A percentile compares a stretch with the other conserved stretches of the same genome.
Conservation (phyloP, 2,329 filamentous ascomycete species). For the Hortaea werneckii region DNA sequence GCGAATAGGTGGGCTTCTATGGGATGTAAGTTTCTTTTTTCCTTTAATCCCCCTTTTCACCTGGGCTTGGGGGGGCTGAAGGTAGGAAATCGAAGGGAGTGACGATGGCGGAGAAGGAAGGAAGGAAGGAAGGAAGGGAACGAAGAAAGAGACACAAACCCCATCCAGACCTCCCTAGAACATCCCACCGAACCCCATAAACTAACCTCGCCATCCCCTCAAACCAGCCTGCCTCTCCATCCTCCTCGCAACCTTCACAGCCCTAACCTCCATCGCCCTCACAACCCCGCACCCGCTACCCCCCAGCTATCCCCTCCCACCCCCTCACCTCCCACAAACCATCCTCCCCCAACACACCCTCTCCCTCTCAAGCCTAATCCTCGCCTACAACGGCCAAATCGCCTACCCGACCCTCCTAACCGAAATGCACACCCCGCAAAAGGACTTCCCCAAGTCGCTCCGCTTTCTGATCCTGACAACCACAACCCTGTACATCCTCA, state of each 20-base stretch:
- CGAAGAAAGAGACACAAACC: not conserved
- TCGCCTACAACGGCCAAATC: slow-evolving; percentile 55
- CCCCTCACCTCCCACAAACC: slow-evolving; percentile 26
- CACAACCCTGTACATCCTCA: slow-evolving; percentile 51
- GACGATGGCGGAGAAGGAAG: too few species aligned
- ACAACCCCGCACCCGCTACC: slow-evolving; percentile 28
- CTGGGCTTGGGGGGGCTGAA: too few species aligned
- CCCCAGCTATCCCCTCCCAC: slow-evolving; percentile 28
- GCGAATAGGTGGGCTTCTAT: slow-evolving; percentile 54
- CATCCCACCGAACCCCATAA: not conserved
- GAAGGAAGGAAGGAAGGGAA: too few species aligned
- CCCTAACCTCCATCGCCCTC: slow-evolving; percentile 55
- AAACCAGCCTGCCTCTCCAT: slow-evolving; percentile 51
- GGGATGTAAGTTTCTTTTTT: slow-evolving; percentile 44
- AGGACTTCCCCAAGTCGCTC: slow-evolving; percentile 53
- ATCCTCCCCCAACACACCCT: slow-evolving; percentile 42
- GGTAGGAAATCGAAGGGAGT: too few species aligned
- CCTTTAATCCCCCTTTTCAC: too few species aligned
- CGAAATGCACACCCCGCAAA: slow-evolving; percentile 49
- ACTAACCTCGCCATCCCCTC: not conserved
- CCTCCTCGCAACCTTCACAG: slow-evolving; percentile 51
- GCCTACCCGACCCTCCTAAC: slow-evolving; percentile 57
- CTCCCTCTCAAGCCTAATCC: slow-evolving; percentile 57
- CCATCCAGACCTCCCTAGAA: not conserved
- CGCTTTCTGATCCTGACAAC: slow-evolving; percentile 50